These are phyloP conservation scores for Nicotiana attenuata DNA, from an alignment of 257 asterid genomes.

Conservation along the genomic window DNA sequence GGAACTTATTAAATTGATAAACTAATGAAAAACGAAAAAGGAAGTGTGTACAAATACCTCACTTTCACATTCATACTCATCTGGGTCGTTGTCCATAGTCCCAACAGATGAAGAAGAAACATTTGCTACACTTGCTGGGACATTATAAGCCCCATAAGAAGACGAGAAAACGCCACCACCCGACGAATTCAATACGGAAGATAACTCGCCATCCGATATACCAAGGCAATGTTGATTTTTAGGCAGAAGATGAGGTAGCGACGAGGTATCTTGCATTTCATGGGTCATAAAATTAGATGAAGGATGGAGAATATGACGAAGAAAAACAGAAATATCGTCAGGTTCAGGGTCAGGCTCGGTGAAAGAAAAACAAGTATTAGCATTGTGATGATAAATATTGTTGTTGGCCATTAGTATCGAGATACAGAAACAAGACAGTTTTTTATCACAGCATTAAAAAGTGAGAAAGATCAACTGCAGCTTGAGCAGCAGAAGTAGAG, in stretches of 20 bases:
- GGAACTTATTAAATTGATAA: background rate
- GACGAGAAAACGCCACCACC: conserved; percentile 12
- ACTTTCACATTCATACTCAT: conserved; percentile 65
- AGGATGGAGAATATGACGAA: conserved; percentile 56
- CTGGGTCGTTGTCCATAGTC: conserved; percentile 41
- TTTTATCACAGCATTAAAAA: background rate
- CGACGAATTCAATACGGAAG: conserved; percentile 11
- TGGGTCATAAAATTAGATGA: conserved; percentile 11
- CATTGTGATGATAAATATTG: background rate
- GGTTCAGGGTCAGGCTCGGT: conserved; percentile 25
- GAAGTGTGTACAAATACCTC: conserved; percentile 39
- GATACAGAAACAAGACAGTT: background rate
- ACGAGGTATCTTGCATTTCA: conserved; percentile 14
- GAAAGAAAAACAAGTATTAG: conserved; percentile 16
- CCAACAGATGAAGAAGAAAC: conserved; percentile 41
- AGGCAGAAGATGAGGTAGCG: background rate
- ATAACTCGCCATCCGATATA: background rate
- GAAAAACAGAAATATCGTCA: conserved; percentile 63
- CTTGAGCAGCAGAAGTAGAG: background rate
- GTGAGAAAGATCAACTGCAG: background rate
- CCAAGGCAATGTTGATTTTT: conserved; percentile 2
- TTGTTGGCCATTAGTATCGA: conserved; percentile 36
- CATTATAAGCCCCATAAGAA: conserved; percentile 13
- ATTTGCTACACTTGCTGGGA: conserved; percentile 18
- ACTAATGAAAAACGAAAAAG: background rate